These are phyloP conservation scores for Heritiera fomes DNA, from an alignment of 345 rosid genomes.

Conservation along the genomic window DNA sequence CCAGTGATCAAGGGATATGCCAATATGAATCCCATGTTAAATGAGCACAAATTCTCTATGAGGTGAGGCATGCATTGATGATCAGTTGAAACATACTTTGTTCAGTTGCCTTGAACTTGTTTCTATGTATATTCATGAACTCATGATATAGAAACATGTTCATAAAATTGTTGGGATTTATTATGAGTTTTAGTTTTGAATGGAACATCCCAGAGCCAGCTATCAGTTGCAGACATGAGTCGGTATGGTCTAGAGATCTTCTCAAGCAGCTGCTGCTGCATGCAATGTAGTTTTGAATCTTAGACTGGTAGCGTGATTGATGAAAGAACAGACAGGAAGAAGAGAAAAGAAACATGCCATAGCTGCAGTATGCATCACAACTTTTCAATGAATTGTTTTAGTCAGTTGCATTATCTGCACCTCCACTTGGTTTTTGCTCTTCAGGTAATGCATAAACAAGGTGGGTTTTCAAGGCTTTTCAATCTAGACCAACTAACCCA, in stretches of 20 bases:
- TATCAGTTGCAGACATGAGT: neutral
- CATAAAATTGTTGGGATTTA: neutral
- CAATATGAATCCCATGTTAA: too few relatives aligned
- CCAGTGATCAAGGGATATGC: too few relatives aligned
- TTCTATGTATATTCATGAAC: too few relatives aligned
- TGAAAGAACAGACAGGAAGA: neutral
- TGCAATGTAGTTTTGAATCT: neutral
- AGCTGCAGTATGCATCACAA: neutral
- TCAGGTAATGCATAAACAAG: conserved; percentile 11
- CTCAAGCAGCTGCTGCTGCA: neutral
- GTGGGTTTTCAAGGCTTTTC: neutral
- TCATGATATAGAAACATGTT: neutral
- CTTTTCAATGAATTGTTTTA: conserved; percentile 18
- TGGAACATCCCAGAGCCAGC: neutral
- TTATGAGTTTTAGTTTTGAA: neutral
- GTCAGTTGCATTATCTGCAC: neutral
- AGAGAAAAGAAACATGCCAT: neutral
- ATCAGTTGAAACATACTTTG: neutral
- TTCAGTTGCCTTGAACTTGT: neutral
- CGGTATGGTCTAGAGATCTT: neutral
- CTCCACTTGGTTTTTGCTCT: conserved; percentile 16
- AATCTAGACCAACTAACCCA: neutral
- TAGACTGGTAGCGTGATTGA: neutral
- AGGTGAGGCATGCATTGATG: neutral
- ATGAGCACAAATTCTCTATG: neutral